Base-by-base conservation (phyloP, 805 yeast genomes). In the Candida jianshihensis region DNA sequence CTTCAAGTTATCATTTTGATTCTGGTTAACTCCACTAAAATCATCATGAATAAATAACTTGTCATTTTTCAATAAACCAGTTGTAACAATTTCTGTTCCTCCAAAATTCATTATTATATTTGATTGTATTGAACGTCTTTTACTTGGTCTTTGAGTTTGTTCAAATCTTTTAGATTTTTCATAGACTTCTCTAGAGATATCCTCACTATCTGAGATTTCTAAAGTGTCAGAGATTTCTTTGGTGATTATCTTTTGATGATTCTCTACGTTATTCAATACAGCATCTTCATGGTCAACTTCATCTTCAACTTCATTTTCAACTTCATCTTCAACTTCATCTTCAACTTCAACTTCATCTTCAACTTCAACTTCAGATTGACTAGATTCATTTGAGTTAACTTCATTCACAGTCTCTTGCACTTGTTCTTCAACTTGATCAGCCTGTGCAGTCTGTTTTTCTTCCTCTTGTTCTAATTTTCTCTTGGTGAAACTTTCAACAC, bases 31-130 rank as follows among this genome's bases (percentile, higher is more conserved):
- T 11, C n/a, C 26, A 24, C 38, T 31, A 22, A 36, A 40, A 29
- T 40, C 31, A 14, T 38, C 39, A 22, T 39, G 39, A n/a, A 56
- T 48, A 4, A 43, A 40, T 16, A 56, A 26, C 19, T 38, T 38
- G 5, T 47, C 39, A 25, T 47, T 48, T 5, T 44, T 42, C 2
- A 47, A 19, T 14, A 30, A 36, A 1, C 48, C 60, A 22, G 40
- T 40, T 12, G 51, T 44, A 19, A 48, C 42, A 5, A 41, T 30
- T 18, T 40, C 38, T 13, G 47, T 31, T 19, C 49, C 57, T 25
- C 46, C 58, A 18, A 51, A 46, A 24, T 49, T 49, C 30, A 54
- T 42, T 12, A 11, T 24, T 6, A 24, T 12, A 11, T 24, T 24
- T 24, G 26, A 24, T 11, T 6, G n/a, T 11, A 5, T 24, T 9